Evolutionary conservation across 2,329 filamentous ascomycete genomes (phyloP), one percentile per base, ranked within the genome.

Genomic region (Fusarium sp.): DNA sequence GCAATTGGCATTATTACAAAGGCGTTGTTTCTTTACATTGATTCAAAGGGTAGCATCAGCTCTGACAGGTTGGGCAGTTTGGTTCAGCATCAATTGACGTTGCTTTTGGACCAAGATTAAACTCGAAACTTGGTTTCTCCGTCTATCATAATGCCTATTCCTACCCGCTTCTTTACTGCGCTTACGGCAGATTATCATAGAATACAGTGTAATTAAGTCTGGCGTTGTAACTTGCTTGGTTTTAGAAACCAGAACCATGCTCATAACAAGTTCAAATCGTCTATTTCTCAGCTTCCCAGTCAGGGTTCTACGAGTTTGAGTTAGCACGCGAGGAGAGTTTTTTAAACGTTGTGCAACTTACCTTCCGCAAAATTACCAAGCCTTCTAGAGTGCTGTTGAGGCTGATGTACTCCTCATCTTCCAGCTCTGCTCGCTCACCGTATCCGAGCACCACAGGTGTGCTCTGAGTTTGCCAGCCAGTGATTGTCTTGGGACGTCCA

Each of bases 381-480:
- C 96, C 96, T 85, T 99, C 96, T 71, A 99, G 88, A 60, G 92
- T 97, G 85, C 91, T 96, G 82, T 92, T 97, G 80, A 99, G 85
- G 83, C 93, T 94, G 74, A 98, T 92, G 82, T 98, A 99, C 85
- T 99, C 92, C 85, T 99, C 96, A 79, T 99, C 96, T 83, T 99
- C 96, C 57, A 99, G 87, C 87, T 99, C 96, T 15, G 96, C 96
- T 79, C 97, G 90, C 87, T 99, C 96, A 36, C 97, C 96, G 80
- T 98, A 93, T n/a, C 94, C 92, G 78, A 99, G 86, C 67, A 99
- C 87, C 53, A 99, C 96, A 2, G 96, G 96, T n/a, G 96, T 99
- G 86, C 94, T 98, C 87, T 99, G 96, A 75, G 96, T 99, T 85
- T 99, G 96, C 96, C 96, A 99, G 60, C 96, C 96, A 15, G 96